Evolutionary conservation across 352 stramenopile species (phyloP).

Genomic region (Phytophthora foliorum): DNA sequence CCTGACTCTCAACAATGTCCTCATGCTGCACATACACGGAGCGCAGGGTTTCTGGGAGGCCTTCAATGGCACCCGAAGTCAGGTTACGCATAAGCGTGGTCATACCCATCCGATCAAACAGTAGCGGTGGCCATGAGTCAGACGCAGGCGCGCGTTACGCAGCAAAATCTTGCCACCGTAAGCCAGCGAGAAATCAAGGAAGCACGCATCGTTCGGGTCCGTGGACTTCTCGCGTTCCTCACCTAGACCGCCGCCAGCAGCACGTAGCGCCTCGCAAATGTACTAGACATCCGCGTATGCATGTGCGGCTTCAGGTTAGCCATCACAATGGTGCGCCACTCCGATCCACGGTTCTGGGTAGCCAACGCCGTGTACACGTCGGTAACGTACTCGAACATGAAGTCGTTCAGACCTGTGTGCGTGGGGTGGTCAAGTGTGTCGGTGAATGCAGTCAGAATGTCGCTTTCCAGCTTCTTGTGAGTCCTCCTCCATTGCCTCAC

Average conservation of each 20-base stretch:
- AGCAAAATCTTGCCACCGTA: conserved; percentile 96
- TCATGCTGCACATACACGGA: conserved; percentile 98
- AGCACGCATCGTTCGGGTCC: conserved; percentile 77
- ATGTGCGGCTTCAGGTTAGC: conserved; percentile 68
- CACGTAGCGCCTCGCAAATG: conserved; percentile 61
- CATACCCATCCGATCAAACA: conserved; percentile 98
- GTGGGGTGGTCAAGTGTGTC: conserved; percentile 55
- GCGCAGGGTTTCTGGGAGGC: conserved; percentile 91
- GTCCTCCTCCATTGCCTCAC: conserved; percentile 58
- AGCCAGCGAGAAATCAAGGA: conserved; percentile 77
- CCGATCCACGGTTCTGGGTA: conserved; percentile 60
- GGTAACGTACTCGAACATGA: conserved; percentile 67
- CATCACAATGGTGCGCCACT: conserved; percentile 66
- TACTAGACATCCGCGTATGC: conserved; percentile 57
- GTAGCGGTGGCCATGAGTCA: conserved; percentile 96
- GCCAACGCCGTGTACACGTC: conserved; percentile 72
- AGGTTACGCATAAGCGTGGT: conserved; percentile 96
- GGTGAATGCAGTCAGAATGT: conserved; percentile 57
- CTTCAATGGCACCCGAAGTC: conserved; percentile 91
- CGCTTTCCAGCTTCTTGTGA: conserved; percentile 56
- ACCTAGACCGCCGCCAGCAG: conserved; percentile 60
- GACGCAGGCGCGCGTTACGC: conserved; percentile 95
- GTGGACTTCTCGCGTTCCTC: conserved; percentile 63
- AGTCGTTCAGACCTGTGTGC: conserved; percentile 60
- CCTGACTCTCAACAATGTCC: conserved; percentile 93